These are phyloP conservation scores for Colletotrichum lindemuthianum DNA, from an alignment of 2,329 filamentous ascomycete species.

Conservation along the genomic window DNA sequence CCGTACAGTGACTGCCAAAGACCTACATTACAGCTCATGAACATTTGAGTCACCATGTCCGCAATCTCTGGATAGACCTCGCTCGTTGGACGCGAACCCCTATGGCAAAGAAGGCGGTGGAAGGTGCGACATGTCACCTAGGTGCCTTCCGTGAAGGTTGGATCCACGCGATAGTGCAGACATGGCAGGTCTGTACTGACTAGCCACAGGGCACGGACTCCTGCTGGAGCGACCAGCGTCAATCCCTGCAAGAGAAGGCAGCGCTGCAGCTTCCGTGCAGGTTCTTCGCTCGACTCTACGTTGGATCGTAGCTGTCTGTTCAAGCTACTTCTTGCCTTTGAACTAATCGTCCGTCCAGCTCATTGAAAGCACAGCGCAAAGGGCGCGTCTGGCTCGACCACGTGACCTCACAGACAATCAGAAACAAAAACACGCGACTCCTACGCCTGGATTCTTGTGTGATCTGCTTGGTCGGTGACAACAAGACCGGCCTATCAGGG, in stretches of 20 bases:
- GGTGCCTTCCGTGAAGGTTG: not conserved
- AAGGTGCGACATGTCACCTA: conserved; percentile 19
- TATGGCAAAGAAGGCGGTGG: not conserved
- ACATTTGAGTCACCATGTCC: no score
- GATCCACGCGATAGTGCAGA: conserved; percentile 32
- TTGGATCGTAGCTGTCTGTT: no score
- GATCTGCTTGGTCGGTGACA: conserved; percentile 26
- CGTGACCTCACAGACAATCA: conserved; percentile 1
- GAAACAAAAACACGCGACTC: conserved; percentile 8
- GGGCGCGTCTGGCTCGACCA: not conserved
- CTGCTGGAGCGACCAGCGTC: conserved; percentile 2
- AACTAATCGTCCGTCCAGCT: conserved; percentile 2
- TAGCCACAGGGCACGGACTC: conserved; percentile 32
- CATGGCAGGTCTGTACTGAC: conserved; percentile 26
- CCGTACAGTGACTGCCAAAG: no score
- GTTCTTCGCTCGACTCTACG: conserved; percentile 11
- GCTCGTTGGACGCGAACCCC: no score
- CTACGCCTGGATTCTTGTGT: conserved; percentile 13
- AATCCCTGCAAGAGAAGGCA: conserved; percentile 30
- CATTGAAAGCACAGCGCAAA: not conserved
- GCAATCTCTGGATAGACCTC: no score
- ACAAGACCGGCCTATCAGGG: conserved; percentile 25
- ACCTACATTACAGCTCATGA: no score
- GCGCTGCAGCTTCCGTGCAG: conserved; percentile 23
- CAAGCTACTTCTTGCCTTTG: no score